Evolutionary conservation across 768 basidiomycete species (phyloP).

Genomic region (Pleurotus pulmonarius): DNA sequence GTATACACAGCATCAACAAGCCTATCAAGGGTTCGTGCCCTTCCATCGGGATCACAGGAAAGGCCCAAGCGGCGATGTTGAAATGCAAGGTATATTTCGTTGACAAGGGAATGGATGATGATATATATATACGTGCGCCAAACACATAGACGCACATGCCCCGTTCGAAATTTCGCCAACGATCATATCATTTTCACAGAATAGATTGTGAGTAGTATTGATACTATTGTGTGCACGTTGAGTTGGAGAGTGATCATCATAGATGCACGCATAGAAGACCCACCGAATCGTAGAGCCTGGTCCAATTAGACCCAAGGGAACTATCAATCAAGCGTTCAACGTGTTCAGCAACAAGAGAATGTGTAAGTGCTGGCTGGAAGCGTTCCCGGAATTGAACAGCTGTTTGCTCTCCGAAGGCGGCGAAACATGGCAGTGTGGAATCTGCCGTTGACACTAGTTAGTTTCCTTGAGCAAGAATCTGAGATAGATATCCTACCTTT

Average conservation of each 20-base stretch:
- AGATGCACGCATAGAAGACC: slow-evolving; percentile 18
- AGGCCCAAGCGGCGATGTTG: too few relatives aligned
- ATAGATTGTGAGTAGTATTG: slow-evolving; percentile 95
- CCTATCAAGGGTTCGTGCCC: too few relatives aligned
- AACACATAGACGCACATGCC: not conserved
- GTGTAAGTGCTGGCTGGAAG: slow-evolving; percentile 88
- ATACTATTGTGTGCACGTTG: slow-evolving; percentile 45
- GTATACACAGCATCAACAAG: too few relatives aligned
- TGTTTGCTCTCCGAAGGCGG: slow-evolving; percentile 87
- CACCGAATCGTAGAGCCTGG: slow-evolving; percentile 92
- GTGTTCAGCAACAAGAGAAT: slow-evolving; percentile 79
- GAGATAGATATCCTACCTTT: slow-evolving; percentile 52
- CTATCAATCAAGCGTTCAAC: slow-evolving; percentile 88
- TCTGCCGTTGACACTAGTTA: slow-evolving; percentile 40
- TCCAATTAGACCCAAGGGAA: slow-evolving; percentile 92
- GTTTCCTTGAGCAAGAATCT: slow-evolving; percentile 1
- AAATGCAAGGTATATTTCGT: too few relatives aligned
- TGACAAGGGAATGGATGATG: too few relatives aligned
- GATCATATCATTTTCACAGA: slow-evolving; percentile 24
- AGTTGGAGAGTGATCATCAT: not conserved
- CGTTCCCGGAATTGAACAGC: slow-evolving; percentile 85
- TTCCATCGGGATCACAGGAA: too few relatives aligned
- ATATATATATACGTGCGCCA: not conserved
- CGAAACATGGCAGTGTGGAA: slow-evolving; percentile 88
- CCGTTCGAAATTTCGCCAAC: slow-evolving; percentile 11